phyloP scores from a whole-genome alignment of 2,329 filamentous ascomycete genomes.

The Magnaporthales sp. region DNA sequence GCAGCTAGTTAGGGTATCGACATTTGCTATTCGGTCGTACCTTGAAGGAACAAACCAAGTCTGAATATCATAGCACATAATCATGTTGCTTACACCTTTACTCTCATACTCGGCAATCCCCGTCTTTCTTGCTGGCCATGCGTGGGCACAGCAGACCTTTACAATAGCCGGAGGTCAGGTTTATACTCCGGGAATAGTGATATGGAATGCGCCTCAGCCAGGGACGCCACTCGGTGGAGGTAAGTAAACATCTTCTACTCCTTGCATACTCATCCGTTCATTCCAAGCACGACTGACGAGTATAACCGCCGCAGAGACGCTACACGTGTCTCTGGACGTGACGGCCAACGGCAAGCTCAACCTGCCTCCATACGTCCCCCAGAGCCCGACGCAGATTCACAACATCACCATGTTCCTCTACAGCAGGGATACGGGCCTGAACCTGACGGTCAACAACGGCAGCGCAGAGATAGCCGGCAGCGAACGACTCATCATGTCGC shows the following conservation, averaged over 20 bases:
- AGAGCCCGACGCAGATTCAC: slow-evolving; percentile 47
- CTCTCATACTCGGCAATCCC: not conserved
- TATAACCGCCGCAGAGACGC: slow-evolving; percentile 26
- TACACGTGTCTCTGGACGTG: slow-evolving; percentile 60
- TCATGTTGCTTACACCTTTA: not conserved
- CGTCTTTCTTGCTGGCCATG: slow-evolving; percentile 13
- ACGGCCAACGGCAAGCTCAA: slow-evolving; percentile 55
- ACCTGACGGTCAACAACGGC: slow-evolving; percentile 61
- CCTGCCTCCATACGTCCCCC: slow-evolving; percentile 43
- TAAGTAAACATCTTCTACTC: slow-evolving; percentile 23
- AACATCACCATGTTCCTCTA: slow-evolving; percentile 61
- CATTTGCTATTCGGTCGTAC: not conserved
- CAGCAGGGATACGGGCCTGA: slow-evolving; percentile 52
- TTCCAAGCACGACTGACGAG: not conserved
- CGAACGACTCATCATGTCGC: slow-evolving; percentile 52
- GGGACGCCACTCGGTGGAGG: slow-evolving; percentile 55
- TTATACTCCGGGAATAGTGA: slow-evolving; percentile 59
- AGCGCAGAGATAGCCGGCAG: slow-evolving; percentile 44
- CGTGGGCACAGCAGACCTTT: slow-evolving; percentile 33
- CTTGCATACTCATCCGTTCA: not conserved
- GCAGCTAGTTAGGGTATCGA: not conserved
- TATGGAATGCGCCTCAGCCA: slow-evolving; percentile 58
- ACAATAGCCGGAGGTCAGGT: slow-evolving; percentile 57
- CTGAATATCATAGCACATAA: not conserved
- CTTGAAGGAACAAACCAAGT: not conserved